Base-by-base conservation (phyloP, 1,284 basidiomycete species). In the Exobasidium rhododendri region DNA sequence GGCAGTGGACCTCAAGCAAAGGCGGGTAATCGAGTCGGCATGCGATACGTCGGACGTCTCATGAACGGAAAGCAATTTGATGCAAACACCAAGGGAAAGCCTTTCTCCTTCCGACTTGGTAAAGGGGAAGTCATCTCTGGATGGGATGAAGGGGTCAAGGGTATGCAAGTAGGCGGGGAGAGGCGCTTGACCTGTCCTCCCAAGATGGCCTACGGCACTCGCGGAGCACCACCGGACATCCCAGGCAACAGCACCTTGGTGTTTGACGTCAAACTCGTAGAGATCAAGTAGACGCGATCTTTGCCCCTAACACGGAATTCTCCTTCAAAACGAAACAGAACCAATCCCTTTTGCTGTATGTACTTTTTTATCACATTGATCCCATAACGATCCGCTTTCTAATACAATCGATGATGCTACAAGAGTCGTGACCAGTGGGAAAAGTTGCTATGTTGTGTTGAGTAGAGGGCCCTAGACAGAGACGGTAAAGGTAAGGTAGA, bases 161-260 rank as follows among this genome's bases (percentile, higher is more conserved):
- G 94, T 54, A 96, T 97, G 92, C 86, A 89, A 71, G 87, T 89
- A 53, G 93, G 91, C 58, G 91, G 92, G 44, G 93, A 97, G 82
- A 87, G 94, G 60, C 82, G 88, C 64, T 84, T 97, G 68, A 87
- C 86, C 53, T 85, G 94, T 64, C 91, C 92, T 68, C 67, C 84
- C 59, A 74, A 80, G 47, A 76, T 84, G 59, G 84, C 83, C 0
- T 85, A 85, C 77, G 84, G 83, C 35, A 80, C 77, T 68, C 82
- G 83, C 70, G 82, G 82, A 62, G 74, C 82, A 60, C 81, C 82
- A 29, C 73, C 73, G 11, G 83, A 83, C 31, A 84, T 85, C 64
- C 84, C 84, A 35, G 78, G 81, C 61, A 82, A 82, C 80, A 82
- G 82, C 20, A 83, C 82, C 35, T 79, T 85, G 61, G 77, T 80